Percentiles rank a stretch among this genome's conserved stretches.
phyloP scores from a whole-genome alignment of 441 rosid species.

The Jatropha multifida region DNA sequence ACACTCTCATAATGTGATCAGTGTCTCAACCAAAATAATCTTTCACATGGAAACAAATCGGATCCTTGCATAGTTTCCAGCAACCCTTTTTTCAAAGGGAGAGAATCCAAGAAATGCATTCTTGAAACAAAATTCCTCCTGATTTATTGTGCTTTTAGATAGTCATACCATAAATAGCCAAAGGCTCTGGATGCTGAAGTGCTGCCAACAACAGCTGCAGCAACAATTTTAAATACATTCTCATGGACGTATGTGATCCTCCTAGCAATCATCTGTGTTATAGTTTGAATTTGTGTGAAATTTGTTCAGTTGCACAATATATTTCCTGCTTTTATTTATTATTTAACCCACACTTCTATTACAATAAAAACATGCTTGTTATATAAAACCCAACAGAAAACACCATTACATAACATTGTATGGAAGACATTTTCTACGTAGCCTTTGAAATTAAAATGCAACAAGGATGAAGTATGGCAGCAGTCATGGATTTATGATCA shows the following conservation, averaged over 20 bases:
- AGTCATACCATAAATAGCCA: not conserved
- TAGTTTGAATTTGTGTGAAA: too few relatives aligned
- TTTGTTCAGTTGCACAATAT: too few relatives aligned
- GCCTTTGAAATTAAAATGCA: constrained; percentile 4
- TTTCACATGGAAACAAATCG: not conserved
- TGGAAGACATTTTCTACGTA: not conserved
- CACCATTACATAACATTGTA: not conserved
- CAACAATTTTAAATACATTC: not conserved
- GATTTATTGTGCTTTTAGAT: not conserved
- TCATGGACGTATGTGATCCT: not conserved
- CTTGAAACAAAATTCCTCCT: too few relatives aligned
- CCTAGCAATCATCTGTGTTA: not conserved
- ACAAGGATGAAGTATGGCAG: not conserved
- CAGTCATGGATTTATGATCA: not conserved
- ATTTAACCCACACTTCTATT: not conserved
- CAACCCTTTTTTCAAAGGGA: too few relatives aligned
- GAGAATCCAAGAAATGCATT: too few relatives aligned
- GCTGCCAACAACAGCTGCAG: not conserved
- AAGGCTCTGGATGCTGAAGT: too few relatives aligned
- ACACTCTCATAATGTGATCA: not conserved
- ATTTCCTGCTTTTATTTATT: too few relatives aligned
- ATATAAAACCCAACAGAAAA: not conserved
- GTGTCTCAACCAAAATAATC: not conserved
- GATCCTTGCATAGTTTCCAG: too few relatives aligned
- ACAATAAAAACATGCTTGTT: not conserved